Conservation (phyloP, 805 yeast genomes). For the Starmera amethionina region DNA sequence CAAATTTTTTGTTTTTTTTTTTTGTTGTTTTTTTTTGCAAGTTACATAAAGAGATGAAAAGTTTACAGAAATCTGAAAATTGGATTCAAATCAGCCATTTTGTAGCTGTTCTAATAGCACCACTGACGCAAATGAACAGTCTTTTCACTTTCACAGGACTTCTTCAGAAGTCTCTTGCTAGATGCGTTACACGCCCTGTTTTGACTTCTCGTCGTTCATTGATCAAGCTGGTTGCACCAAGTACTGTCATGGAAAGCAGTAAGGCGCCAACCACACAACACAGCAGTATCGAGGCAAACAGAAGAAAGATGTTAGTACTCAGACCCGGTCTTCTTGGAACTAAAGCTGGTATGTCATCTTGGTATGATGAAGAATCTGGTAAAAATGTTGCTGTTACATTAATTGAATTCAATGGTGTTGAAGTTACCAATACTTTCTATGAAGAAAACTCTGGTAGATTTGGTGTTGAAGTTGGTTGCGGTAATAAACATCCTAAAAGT, state of each 20-base stretch:
- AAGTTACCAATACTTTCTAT: constrained; percentile 70
- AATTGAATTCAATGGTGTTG: constrained; percentile 78
- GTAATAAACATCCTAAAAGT: constrained; percentile 53
- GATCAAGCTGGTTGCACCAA: constrained; percentile 21
- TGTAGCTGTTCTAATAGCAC: too few relatives aligned
- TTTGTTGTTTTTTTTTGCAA: too few relatives aligned
- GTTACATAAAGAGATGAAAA: too few relatives aligned
- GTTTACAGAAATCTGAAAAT: too few relatives aligned
- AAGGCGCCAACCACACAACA: constrained; percentile 46
- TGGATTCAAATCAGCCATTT: too few relatives aligned
- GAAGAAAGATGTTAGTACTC: constrained; percentile 58
- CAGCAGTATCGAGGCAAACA: constrained; percentile 58
- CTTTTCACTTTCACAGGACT: too few relatives aligned
- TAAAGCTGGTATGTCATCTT: constrained; percentile 87
- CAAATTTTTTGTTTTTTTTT: too few relatives aligned
- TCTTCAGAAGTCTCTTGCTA: too few relatives aligned
- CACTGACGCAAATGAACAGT: too few relatives aligned
- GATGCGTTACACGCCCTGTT: too few relatives aligned
- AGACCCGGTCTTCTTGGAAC: constrained; percentile 82
- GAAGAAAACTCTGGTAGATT: constrained; percentile 65
- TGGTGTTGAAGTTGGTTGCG: constrained; percentile 84
- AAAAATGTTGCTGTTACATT: constrained; percentile 75
- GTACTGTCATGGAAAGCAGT: constrained; percentile 18
- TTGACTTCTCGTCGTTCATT: too few relatives aligned
- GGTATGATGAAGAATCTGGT: constrained; percentile 60